A percentile compares a stretch with the other conserved stretches of the same genome.
Conservation (phyloP, 257 asterid genomes). For the Lycium ferocissimum region DNA sequence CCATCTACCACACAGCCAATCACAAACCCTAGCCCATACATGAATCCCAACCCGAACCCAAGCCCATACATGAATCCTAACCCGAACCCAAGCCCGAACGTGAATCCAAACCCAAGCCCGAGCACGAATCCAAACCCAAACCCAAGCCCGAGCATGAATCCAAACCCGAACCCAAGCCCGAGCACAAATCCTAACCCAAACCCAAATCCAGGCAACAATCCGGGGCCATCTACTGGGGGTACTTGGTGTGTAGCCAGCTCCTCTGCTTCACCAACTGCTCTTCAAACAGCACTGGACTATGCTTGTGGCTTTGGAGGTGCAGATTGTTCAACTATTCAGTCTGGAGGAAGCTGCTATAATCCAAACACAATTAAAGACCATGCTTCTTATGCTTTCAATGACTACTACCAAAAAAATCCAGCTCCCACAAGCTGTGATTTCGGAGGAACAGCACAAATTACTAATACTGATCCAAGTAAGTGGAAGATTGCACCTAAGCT, state of each 20-base stretch:
- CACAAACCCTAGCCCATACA: slow-evolving; percentile 51
- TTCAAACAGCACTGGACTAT: slow-evolving; percentile 95
- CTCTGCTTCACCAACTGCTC: slow-evolving; percentile 69
- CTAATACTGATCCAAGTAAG: slow-evolving; percentile 90
- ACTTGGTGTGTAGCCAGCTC: slow-evolving; percentile 87
- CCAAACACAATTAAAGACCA: slow-evolving; percentile 81
- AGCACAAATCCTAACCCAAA: not conserved
- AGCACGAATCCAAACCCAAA: not conserved
- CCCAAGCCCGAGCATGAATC: not conserved
- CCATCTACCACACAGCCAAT: slow-evolving; percentile 44
- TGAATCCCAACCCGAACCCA: slow-evolving; percentile 35
- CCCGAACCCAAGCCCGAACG: slow-evolving; percentile 14
- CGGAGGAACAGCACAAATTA: slow-evolving; percentile 87
- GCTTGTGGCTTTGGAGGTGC: slow-evolving; percentile 98
- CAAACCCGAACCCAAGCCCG: not conserved
- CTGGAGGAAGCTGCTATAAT: slow-evolving; percentile 70
- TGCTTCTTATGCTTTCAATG: slow-evolving; percentile 91
- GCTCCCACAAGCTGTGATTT: slow-evolving; percentile 83
- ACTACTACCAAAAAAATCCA: slow-evolving; percentile 92
- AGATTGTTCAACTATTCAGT: slow-evolving; percentile 82
- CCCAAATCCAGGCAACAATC: slow-evolving; percentile 31
- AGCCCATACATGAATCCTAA: slow-evolving; percentile 36
- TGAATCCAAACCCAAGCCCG: not conserved
- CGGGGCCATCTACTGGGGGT: slow-evolving; percentile 68
- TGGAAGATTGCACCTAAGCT: slow-evolving; percentile 14